These are phyloP conservation scores for Rhodotorula toruloides DNA, from an alignment of 768 basidiomycete species.

Conservation along the genomic window DNA sequence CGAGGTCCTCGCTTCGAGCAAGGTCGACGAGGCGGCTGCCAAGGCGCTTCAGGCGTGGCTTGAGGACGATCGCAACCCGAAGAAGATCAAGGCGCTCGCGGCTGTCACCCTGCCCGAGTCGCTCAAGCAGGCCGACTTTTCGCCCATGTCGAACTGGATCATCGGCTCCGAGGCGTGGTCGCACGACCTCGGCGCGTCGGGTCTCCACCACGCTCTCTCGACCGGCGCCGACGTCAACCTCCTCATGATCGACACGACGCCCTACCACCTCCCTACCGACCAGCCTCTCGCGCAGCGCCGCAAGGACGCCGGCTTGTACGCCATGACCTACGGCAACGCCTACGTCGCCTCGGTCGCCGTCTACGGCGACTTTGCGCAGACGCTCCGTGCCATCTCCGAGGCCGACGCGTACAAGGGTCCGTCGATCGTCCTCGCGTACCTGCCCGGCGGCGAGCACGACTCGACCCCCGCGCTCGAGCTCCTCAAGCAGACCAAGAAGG, in stretches of 20 bases:
- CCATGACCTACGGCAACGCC: constrained; percentile 95
- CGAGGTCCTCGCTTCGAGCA: constrained; percentile 55
- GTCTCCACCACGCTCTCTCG: constrained; percentile 87
- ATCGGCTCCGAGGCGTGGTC: constrained; percentile 98
- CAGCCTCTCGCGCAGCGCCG: constrained; percentile 72
- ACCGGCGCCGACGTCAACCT: constrained; percentile 89
- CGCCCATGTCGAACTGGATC: constrained; percentile 80
- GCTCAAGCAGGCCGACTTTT: constrained; percentile 58
- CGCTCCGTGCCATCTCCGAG: constrained; percentile 81
- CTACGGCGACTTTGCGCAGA: constrained; percentile 91
- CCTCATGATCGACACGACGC: constrained; percentile 85
- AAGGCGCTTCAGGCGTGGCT: constrained; percentile 68
- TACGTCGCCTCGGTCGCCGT: constrained; percentile 93
- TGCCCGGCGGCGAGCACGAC: constrained; percentile 74
- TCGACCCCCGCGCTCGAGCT: constrained; percentile 73
- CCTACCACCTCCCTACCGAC: constrained; percentile 66
- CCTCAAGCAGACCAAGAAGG: constrained; percentile 95
- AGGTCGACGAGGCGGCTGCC: constrained; percentile 45
- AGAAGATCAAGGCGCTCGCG: constrained; percentile 27
- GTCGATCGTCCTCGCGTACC: constrained; percentile 84
- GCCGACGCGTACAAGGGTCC: constrained; percentile 87
- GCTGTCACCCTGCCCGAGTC: constrained; percentile 51
- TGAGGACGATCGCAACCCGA: constrained; percentile 50
- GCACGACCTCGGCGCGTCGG: constrained; percentile 90
- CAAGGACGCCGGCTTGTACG: constrained; percentile 94